Evolutionary conservation across 1,139 yeast genomes (phyloP).

Genomic region (Martiniozyma asiatica): DNA sequence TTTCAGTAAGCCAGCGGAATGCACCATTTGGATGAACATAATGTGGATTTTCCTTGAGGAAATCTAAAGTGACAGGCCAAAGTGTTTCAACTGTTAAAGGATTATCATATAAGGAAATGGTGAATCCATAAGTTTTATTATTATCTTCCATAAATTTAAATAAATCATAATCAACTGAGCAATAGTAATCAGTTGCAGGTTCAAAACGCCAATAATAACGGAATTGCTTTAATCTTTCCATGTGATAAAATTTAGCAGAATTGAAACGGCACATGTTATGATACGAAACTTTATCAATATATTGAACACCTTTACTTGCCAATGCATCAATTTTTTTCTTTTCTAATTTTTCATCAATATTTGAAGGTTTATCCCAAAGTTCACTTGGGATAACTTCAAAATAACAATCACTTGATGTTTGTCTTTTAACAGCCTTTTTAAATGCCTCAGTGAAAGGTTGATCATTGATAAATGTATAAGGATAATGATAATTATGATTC

Average conservation of each 20-base stretch:
- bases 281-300: constrained; percentile 34
- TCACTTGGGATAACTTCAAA: constrained; percentile 31
- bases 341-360: constrained; percentile 29
- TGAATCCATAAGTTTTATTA: constrained; percentile 39
- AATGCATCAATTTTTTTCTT: constrained; percentile 24
- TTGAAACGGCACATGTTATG: constrained; percentile 48
- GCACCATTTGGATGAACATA: constrained; percentile 37
- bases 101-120: constrained; percentile 38
- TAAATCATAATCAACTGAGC: constrained; percentile 39
- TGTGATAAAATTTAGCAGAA: constrained; percentile 35
- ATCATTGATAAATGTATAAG: constrained; percentile 40
- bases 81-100: constrained; percentile 33
- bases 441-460: constrained; percentile 35
- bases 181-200: constrained; percentile 37
- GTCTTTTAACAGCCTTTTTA: constrained; percentile 28
- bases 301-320: constrained; percentile 29
- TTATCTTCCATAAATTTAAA: constrained; percentile 42
- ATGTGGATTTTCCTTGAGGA: constrained; percentile 35
- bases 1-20: constrained; percentile 40
- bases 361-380: constrained; percentile 35
- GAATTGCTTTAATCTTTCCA: constrained; percentile 34
- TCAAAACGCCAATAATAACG: constrained; percentile 47
- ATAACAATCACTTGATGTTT: constrained; percentile 19
- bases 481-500: constrained; percentile 39
- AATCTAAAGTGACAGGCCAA: constrained; percentile 41